Base-by-base conservation (phyloP, 371 early-diverging fungal genomes). In the Mortierella sp. region DNA sequence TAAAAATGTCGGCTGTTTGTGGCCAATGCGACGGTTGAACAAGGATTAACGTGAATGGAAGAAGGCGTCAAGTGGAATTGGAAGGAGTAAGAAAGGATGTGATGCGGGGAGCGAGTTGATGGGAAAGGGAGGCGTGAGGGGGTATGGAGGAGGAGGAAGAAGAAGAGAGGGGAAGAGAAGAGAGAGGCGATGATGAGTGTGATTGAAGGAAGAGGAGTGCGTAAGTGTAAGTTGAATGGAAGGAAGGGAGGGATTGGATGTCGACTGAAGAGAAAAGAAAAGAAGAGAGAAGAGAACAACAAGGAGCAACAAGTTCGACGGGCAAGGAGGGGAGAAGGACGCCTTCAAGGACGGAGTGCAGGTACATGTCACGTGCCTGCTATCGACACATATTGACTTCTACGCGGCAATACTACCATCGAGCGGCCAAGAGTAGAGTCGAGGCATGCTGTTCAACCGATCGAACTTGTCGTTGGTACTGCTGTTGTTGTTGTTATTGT, bases 1-100 rank as follows among this genome's bases (percentile, higher is more conserved):
- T 48, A 8, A 51, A 31, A 43, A 40, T 54, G 73, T 53, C 54
- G 64, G 64, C 64, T 64, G 64, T 64, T 61, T 64, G 64, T 64
- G 64, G 21, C 21, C 64, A 64, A 64, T 53, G 73, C 53, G 54
- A 73, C 40, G 57, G 43, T 71, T 50, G 53, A 61, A 10, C 51
- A 37, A 69, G 40, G 53, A 51, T 69, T 53, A 53, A 59, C 48
- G 64, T 51, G 69, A 64, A 67, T 34, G 24, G 48, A 50, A 34
- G 24, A 40, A 3, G 13, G 48, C 14, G 14, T 44, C 4, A 57
- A 44, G 44, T 5, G 6, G 10, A 6, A 50, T 26, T 11, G 59
- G 31, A 59, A 16, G 1, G 5, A 51, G 53, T 14, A 5, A 51
- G 43, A 21, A 34, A 21, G 48, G 19, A 51, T 1, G 74, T 28